Evolutionary conservation across 2,329 filamentous ascomycete genomes (phyloP).

Genomic region (Phoma sp.): DNA sequence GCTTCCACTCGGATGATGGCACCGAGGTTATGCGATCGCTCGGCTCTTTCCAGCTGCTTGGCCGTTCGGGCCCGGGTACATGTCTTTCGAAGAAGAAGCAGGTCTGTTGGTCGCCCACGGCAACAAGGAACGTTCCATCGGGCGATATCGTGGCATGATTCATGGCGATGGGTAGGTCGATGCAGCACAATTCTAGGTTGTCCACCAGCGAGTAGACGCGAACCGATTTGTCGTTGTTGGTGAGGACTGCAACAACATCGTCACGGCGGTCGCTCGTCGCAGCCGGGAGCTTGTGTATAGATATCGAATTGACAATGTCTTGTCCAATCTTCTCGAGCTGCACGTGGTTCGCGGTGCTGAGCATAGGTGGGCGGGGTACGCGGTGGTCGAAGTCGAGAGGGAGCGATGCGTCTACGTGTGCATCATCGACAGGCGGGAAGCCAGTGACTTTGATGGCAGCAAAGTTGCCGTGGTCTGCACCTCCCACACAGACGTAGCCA

Average conservation of each 20-base stretch:
- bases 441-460: slow-evolving; percentile 71
- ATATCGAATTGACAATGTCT: slow-evolving; percentile 71
- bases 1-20: slow-evolving; percentile 46
- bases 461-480: slow-evolving; percentile 82
- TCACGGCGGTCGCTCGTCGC: slow-evolving; percentile 52
- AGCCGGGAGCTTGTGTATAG: slow-evolving; percentile 61
- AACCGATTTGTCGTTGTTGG: slow-evolving; percentile 92
- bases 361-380: slow-evolving; percentile 47
- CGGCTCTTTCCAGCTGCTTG: slow-evolving; percentile 29
- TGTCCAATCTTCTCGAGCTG: slow-evolving; percentile 65
- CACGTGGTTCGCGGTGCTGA: slow-evolving; percentile 45
- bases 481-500: slow-evolving; percentile 90
- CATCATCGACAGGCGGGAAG: slow-evolving; percentile 48
- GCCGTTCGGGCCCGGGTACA: slow-evolving; percentile 38
- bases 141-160: slow-evolving; percentile 95
- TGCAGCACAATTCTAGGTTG: slow-evolving; percentile 69
- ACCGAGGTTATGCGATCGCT: slow-evolving; percentile 29
- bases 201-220: slow-evolving; percentile 79
- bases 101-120: slow-evolving; percentile 85
- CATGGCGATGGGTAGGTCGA: slow-evolving; percentile 82
- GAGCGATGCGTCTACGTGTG: slow-evolving; percentile 63
- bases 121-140: slow-evolving; percentile 78
- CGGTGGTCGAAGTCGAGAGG: slow-evolving; percentile 56
- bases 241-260: slow-evolving; percentile 74
- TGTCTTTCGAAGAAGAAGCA: slow-evolving; percentile 80